Percentiles rank a stretch among this genome's conserved stretches.
phyloP scores from a whole-genome alignment of 2,329 filamentous ascomycete genomes.

The Alternaria sp. region DNA sequence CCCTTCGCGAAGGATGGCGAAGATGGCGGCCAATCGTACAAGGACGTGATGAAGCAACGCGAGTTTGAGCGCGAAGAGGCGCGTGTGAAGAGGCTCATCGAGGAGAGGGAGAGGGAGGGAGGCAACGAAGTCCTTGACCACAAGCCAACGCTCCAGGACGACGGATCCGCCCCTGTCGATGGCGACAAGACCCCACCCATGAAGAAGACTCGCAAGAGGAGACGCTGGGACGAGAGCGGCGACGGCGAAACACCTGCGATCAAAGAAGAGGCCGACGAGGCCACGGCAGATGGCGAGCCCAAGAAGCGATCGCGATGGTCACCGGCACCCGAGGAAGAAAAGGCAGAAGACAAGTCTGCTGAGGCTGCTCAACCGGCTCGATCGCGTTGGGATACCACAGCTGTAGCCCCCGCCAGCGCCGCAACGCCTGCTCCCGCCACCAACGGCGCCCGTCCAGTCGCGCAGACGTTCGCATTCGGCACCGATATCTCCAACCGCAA shows the following conservation, averaged over 20 bases:
- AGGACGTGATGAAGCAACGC: conserved; percentile 86
- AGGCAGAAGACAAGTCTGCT: conserved; percentile 54
- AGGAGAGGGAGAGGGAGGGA: conserved; percentile 71
- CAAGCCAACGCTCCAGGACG: conserved; percentile 74
- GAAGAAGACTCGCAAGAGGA: conserved; percentile 72
- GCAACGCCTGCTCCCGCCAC: conserved; percentile 31
- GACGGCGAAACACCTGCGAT: conserved; percentile 43
- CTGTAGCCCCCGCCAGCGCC: conserved; percentile 30
- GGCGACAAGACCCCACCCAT: conserved; percentile 71
- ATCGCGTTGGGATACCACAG: conserved; percentile 47
- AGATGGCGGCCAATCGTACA: conserved; percentile 80
- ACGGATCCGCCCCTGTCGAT: conserved; percentile 67
- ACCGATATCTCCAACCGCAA: conserved; percentile 82
- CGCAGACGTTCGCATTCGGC: conserved; percentile 71
- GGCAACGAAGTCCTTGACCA: conserved; percentile 69
- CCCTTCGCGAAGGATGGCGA: conserved; percentile 79
- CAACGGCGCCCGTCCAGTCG: conserved; percentile 28
- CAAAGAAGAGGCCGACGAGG: conserved; percentile 28
- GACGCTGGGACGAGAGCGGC: conserved; percentile 85
- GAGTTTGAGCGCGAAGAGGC: conserved; percentile 95
- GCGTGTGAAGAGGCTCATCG: conserved; percentile 79
- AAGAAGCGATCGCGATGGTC: conserved; percentile 77
- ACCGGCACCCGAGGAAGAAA: conserved; percentile 60
- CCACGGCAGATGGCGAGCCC: conserved; percentile 24
- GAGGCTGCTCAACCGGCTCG: conserved; percentile 57